Evolutionary conservation across 116 monocot genomes (phyloP).

Genomic region (Cymodocea nodosa): DNA sequence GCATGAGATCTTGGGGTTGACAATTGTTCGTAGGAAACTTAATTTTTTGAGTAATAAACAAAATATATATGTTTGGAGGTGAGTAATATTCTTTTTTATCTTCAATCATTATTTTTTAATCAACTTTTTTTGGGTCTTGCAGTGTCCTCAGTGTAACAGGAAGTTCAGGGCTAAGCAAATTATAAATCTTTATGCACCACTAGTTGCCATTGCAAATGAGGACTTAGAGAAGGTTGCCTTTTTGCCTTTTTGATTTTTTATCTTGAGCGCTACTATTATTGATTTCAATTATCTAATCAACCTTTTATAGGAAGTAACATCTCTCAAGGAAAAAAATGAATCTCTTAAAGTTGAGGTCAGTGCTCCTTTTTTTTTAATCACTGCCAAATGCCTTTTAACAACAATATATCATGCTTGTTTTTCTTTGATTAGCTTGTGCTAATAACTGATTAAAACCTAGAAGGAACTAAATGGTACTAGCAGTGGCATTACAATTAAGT

Average conservation of each 20-base stretch:
- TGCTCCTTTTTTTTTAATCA: background rate
- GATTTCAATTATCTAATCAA: background rate
- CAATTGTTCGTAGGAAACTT: too few species aligned
- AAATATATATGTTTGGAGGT: background rate
- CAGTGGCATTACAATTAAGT: too few species aligned
- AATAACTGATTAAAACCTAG: background rate
- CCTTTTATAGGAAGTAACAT: conserved; percentile 33
- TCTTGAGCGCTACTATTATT: background rate
- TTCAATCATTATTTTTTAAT: background rate
- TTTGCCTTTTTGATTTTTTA: background rate
- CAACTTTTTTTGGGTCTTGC: conserved; percentile 9
- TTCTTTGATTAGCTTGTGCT: background rate
- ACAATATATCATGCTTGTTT: background rate
- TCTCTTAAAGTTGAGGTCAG: conserved; percentile 34
- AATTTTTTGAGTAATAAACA: background rate
- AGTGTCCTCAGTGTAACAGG: conserved; percentile 85
- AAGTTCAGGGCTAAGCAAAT: conserved; percentile 49
- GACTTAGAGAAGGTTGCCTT: conserved; percentile 57
- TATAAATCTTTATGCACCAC: conserved; percentile 79
- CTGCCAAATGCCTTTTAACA: background rate
- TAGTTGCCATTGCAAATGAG: conserved; percentile 42
- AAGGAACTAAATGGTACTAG: too few species aligned
- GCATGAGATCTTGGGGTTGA: too few species aligned
- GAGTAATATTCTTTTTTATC: background rate
- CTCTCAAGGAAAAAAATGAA: conserved; percentile 38